These are phyloP conservation scores for Polyrhizophydium stewartii DNA, from an alignment of 371 early-diverging fungal species.

Conservation along the genomic window DNA sequence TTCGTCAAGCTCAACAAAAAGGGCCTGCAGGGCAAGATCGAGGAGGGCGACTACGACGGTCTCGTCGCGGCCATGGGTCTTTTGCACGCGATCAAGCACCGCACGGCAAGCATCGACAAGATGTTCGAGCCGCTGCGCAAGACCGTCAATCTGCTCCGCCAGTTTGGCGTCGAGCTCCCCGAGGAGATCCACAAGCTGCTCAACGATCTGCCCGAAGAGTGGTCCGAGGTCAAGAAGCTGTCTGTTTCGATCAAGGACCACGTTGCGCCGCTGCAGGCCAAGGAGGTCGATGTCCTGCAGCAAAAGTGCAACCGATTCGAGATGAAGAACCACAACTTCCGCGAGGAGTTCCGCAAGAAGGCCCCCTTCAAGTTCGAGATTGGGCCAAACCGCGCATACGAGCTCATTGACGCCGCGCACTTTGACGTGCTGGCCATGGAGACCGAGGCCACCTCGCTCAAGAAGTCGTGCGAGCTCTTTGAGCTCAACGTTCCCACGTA, in stretches of 20 bases:
- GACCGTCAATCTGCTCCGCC: conserved; percentile 53
- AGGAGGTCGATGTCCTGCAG: conserved; percentile 57
- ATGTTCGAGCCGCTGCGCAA: conserved; percentile 60
- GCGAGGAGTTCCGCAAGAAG: conserved; percentile 58
- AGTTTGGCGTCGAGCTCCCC: conserved; percentile 58
- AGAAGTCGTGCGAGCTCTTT: conserved; percentile 54
- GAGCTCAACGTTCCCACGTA: conserved; percentile 54
- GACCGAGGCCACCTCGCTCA: conserved; percentile 45
- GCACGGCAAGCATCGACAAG: conserved; percentile 46
- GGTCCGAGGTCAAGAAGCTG: conserved; percentile 59
- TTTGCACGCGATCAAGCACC: conserved; percentile 53
- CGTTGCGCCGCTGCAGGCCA: conserved; percentile 60
- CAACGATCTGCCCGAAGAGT: conserved; percentile 58
- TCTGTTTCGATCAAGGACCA: conserved; percentile 51
- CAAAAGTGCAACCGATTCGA: conserved; percentile 62
- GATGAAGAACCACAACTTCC: conserved; percentile 50
- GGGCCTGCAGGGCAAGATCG: conserved; percentile 49
- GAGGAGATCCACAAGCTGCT: conserved; percentile 57
- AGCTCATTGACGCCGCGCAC: conserved; percentile 44
- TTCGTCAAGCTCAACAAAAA: conserved; percentile 49
- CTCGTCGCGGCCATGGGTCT: conserved; percentile 54
- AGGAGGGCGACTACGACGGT: conserved; percentile 56
- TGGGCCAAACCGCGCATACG: conserved; percentile 44
- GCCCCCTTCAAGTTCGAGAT: conserved; percentile 58
- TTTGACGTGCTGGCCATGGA: conserved; percentile 52